phyloP scores from a whole-genome alignment of 176 grass and related monocot species.

The Carex myosuroides region DNA sequence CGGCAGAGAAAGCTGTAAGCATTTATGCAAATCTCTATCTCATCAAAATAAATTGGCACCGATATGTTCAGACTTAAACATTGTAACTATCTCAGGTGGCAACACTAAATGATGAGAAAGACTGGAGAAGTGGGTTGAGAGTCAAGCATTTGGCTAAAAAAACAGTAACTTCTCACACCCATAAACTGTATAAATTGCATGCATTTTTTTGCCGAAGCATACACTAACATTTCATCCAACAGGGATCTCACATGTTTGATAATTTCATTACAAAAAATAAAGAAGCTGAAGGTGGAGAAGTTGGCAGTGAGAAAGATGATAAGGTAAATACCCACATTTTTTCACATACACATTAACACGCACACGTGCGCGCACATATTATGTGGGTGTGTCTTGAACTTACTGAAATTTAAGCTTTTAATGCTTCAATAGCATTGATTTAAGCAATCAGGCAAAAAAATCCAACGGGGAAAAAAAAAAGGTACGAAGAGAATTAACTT shows the following conservation, averaged over 20 bases:
- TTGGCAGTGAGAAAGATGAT: constrained; percentile 17
- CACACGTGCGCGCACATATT: neutral
- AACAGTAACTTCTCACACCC: constrained; percentile 19
- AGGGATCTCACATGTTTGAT: constrained; percentile 13
- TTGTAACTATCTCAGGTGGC: constrained; percentile 41
- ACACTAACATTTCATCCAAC: neutral
- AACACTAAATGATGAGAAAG: constrained; percentile 65
- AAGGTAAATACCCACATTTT: neutral
- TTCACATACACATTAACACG: neutral
- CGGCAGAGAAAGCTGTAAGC: constrained; percentile 78
- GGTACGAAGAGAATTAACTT: neutral
- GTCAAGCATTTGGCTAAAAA: constrained; percentile 63
- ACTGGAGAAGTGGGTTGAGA: constrained; percentile 89
- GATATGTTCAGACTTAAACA: neutral
- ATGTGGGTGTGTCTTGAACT: neutral
- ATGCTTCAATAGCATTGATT: neutral
- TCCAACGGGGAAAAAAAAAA: neutral
- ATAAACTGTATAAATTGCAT: neutral
- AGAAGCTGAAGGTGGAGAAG: constrained; percentile 9
- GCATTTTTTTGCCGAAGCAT: neutral
- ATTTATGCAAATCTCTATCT: constrained; percentile 19
- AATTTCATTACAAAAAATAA: constrained; percentile 21
- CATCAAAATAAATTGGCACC: neutral
- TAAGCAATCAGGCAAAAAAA: neutral
- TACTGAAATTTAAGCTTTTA: neutral